Evolutionary conservation across 129 eudicot genomes (phyloP).

Genomic region (Silybum marianum): DNA sequence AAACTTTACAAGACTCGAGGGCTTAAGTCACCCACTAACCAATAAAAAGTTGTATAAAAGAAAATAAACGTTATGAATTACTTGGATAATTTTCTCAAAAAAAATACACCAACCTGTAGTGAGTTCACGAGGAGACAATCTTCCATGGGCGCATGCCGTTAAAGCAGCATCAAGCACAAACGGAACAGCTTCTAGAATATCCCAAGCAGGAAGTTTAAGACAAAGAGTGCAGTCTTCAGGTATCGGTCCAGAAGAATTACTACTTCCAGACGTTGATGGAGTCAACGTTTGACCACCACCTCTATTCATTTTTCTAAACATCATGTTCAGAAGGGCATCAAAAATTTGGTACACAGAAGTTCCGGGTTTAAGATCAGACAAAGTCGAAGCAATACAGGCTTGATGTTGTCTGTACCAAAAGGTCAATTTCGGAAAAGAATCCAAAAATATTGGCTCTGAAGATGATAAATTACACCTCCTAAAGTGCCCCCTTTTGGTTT

Average conservation of each 20-base stretch:
- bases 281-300: slow-evolving; percentile 55
- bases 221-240: slow-evolving; percentile 56
- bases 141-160: slow-evolving; percentile 85
- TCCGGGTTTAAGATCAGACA: slow-evolving; percentile 84
- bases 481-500: slow-evolving; percentile 36
- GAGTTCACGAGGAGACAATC: slow-evolving; percentile 86
- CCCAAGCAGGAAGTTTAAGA: slow-evolving; percentile 92
- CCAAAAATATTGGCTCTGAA: slow-evolving; percentile 66
- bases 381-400: slow-evolving; percentile 82
- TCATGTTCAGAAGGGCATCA: slow-evolving; percentile 77
- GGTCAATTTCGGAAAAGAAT: slow-evolving; percentile 80
- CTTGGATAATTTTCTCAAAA: not conserved
- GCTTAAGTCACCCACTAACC: not conserved
- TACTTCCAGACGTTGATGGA: slow-evolving; percentile 74
- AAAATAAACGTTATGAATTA: not conserved
- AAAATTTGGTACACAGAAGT: slow-evolving; percentile 84
- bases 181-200: slow-evolving; percentile 95
- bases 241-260: slow-evolving; percentile 60
- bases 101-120: slow-evolving; percentile 71
- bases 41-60: not conserved
- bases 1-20: no score
- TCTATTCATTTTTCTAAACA: slow-evolving; percentile 69
- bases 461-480: slow-evolving; percentile 39
- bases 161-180: slow-evolving; percentile 94
- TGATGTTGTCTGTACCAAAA: slow-evolving; percentile 88